A percentile compares a stretch with the other conserved stretches of the same genome.
phyloP scores from a whole-genome alignment of 345 rosid species.

The Cardamine occulta region DNA sequence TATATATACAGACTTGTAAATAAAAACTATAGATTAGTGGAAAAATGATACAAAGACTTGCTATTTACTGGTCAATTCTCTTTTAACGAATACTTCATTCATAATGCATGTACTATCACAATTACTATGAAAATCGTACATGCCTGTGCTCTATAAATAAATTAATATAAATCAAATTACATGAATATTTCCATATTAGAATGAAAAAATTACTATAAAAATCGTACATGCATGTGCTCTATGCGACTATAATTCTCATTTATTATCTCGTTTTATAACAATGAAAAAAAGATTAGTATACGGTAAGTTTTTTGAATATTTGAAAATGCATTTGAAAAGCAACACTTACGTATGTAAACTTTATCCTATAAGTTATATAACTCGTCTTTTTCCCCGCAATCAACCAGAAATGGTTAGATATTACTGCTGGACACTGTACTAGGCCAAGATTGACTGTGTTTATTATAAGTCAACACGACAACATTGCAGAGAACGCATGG shows the following conservation, averaged over 20 bases:
- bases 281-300: not conserved
- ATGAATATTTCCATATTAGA: constrained; percentile 11
- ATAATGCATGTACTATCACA: constrained; percentile 3
- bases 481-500: not conserved
- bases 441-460: not conserved
- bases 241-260: not conserved
- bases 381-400: not conserved
- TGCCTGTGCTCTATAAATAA: not conserved
- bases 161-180: not conserved
- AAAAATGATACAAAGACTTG: not conserved
- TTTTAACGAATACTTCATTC: not conserved
- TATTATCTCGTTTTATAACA: not conserved
- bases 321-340: not conserved
- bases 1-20: not conserved
- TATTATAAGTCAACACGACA: constrained; percentile 28
- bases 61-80: not conserved
- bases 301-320: not conserved
- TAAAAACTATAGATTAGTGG: not conserved
- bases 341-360: not conserved
- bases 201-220: too few relatives aligned
- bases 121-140: constrained; percentile 1
- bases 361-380: not conserved
- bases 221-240: too few relatives aligned
- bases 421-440: not conserved
- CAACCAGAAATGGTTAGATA: not conserved